Base-by-base conservation (phyloP, 139 green algal genomes). In the Haematococcus sp. region DNA sequence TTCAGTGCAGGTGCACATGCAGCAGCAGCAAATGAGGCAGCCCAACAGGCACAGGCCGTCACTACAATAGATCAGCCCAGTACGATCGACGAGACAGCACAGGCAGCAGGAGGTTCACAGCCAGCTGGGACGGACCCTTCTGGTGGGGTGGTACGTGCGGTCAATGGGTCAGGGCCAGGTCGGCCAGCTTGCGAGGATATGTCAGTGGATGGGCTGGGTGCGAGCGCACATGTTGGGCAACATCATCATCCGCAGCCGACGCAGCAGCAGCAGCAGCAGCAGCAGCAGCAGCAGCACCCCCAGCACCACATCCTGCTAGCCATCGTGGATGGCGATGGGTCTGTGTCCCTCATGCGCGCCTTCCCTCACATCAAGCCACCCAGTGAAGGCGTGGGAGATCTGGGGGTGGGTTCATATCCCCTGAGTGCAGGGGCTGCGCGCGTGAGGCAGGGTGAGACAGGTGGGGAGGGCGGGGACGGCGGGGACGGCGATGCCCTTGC, bases 361-460 rank as follows among this genome's bases (percentile, higher is more conserved):
- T 86, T 86, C 65, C 73, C 68, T 23, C 81, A 86, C 68, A 32
- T 82, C 0, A 75, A 86, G 54, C 67, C 80, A 5, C 80, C 80
- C 17, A 78, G 80, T 73, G 80, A 86, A 61, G 80, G 80, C 0
- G 75, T 76, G 0, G 80, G 78, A 40, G 56, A 66, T 2, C 58
- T 85, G 20, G 40, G 40, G 40, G 40, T 49, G 7, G 40, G 40
- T 7, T 7, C 40, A 49, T 49, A 49, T 11, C 11, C 40, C 11
- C 40, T 49, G 7, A 49, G 40, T 11, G 11, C 40, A 49, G 40
- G 40, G 40, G 40, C 40, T 49, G 40, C 40, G 11, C 40, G 40
- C 40, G 40, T 49, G 40, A 11, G 40, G 40, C 40, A 11, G 7
- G 40, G 40, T 11, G 40, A 49, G 40, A 11, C 40, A 11, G 40